phyloP scores from a whole-genome alignment of 148 eudicot genomes.

The Silene latifolia region DNA sequence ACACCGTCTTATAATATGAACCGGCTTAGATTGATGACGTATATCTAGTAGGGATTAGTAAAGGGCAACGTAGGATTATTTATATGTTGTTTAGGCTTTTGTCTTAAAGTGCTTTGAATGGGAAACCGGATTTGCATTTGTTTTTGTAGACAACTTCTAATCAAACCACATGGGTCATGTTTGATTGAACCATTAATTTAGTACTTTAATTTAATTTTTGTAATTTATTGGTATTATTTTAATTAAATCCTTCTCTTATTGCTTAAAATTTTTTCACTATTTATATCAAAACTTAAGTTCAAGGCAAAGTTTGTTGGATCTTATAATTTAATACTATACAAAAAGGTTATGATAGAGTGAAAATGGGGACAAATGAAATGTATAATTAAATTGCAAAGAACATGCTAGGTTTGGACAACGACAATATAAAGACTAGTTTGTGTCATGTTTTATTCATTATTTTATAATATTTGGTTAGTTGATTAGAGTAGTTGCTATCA shows the following conservation, averaged over 20 bases:
- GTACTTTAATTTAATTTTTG: background rate
- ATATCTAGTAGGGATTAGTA: no score
- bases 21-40: no score
- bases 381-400: background rate
- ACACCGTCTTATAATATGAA: no score
- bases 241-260: conserved; percentile 4
- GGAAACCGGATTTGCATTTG: conserved; percentile 21
- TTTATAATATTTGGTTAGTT: no score
- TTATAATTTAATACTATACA: no score
- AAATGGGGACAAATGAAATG: background rate
- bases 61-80: no score
- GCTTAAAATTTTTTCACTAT: background rate
- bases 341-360: background rate
- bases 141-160: conserved; percentile 29
- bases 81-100: conserved; percentile 8
- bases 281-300: background rate
- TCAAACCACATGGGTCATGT: conserved; percentile 34
- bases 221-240: background rate
- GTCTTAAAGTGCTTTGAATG: conserved; percentile 31
- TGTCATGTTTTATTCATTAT: background rate
- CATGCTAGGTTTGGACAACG: background rate
- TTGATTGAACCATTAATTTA: background rate
- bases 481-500: background rate
- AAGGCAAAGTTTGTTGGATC: background rate
- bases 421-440: background rate